These are phyloP conservation scores for Teratosphaeria epicoccoides DNA, from an alignment of 2,329 filamentous ascomycete genomes.

Conservation along the genomic window DNA sequence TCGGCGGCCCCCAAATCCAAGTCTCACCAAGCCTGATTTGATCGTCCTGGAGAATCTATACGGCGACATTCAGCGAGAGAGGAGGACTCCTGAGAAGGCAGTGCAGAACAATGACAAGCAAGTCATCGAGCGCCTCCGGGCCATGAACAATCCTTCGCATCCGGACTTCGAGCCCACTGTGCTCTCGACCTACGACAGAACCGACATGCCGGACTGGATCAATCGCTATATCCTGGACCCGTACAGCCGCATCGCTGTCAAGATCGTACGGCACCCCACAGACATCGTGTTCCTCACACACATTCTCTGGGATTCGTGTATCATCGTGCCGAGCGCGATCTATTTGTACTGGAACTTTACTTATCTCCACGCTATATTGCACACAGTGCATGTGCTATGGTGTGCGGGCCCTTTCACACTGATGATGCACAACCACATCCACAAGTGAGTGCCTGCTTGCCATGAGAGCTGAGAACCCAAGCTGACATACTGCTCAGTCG, in stretches of 20 bases:
- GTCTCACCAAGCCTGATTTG: background rate
- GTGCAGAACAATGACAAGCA: background rate
- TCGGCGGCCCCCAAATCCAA: background rate
- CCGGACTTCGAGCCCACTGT: conserved; percentile 43
- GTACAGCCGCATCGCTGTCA: conserved; percentile 47
- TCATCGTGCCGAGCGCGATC: conserved; percentile 58
- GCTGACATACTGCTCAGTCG: conserved; percentile 24
- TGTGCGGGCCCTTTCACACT: conserved; percentile 67
- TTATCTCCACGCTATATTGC: conserved; percentile 56
- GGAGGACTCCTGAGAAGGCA: background rate
- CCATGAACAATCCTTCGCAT: background rate
- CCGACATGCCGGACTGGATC: conserved; percentile 33
- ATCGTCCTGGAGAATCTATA: background rate
- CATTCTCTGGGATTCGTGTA: conserved; percentile 59
- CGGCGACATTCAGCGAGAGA: background rate
- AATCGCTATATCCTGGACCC: conserved; percentile 47
- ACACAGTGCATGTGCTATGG: conserved; percentile 54
- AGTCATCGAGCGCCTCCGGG: background rate
- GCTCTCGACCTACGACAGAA: conserved; percentile 42
- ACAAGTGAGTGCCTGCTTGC: conserved; percentile 36
- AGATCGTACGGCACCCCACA: conserved; percentile 52
- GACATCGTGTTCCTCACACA: conserved; percentile 74
- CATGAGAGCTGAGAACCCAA: background rate
- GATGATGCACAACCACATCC: conserved; percentile 78
- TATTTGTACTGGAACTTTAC: conserved; percentile 56